Percentiles rank a stretch among this genome's conserved stretches.
These are phyloP conservation scores for Larix sibirica DNA, from an alignment of 83 land plant genomes.

Conservation along the genomic window DNA sequence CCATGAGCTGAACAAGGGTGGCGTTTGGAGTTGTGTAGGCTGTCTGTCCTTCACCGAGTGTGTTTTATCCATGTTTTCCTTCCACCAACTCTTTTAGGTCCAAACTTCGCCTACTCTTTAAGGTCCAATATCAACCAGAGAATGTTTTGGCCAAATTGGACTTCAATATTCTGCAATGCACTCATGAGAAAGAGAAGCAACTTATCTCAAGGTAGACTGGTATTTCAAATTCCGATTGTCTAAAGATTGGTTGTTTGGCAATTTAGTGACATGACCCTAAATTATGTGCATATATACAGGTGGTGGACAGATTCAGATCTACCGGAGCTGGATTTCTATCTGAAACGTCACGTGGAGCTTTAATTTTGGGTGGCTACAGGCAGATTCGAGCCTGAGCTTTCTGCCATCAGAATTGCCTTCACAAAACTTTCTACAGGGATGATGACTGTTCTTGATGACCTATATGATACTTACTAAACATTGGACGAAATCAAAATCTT, in stretches of 20 bases:
- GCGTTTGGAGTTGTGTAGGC: too few relatives aligned
- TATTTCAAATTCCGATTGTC: background rate
- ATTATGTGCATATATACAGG: too few relatives aligned
- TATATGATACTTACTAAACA: background rate
- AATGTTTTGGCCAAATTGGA: background rate
- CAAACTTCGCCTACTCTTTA: too few relatives aligned
- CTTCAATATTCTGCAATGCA: background rate
- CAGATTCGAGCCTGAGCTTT: background rate
- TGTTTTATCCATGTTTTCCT: too few relatives aligned
- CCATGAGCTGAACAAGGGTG: too few relatives aligned
- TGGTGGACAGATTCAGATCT: too few relatives aligned
- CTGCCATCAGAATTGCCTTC: background rate
- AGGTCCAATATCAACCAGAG: too few relatives aligned
- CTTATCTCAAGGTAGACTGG: background rate
- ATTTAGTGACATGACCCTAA: too few relatives aligned
- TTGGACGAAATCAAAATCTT: background rate
- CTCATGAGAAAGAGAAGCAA: background rate
- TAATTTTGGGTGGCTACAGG: background rate
- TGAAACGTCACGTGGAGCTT: background rate
- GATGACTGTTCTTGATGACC: too few relatives aligned
- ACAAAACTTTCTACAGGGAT: background rate
- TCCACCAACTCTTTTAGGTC: too few relatives aligned
- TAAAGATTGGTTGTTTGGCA: too few relatives aligned
- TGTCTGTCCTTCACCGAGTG: too few relatives aligned
- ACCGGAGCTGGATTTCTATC: background rate